Conservation (phyloP, 805 yeast species). For the Candida ortonii region DNA sequence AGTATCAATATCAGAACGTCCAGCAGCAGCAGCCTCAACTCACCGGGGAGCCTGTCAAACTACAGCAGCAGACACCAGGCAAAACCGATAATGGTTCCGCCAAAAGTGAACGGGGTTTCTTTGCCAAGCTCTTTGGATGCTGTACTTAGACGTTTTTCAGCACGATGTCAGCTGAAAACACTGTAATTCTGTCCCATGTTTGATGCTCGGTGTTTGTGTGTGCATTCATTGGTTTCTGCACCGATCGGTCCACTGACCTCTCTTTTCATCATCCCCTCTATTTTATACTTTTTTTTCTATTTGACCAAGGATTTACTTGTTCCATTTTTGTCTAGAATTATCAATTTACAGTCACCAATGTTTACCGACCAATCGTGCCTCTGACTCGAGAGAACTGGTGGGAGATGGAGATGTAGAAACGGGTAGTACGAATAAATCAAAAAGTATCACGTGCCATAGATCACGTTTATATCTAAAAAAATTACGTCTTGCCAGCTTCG, state of each 20-base stretch:
- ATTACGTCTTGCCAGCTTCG: too few species aligned
- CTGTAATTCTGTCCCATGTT: too few species aligned
- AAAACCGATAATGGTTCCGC: slow-evolving; percentile 20
- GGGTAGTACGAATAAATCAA: too few species aligned
- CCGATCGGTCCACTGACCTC: neutral
- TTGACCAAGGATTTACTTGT: slow-evolving; percentile 4
- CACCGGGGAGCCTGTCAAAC: slow-evolving; percentile 18
- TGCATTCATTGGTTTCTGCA: too few species aligned
- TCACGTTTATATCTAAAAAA: too few species aligned
- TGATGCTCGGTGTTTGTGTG: too few species aligned
- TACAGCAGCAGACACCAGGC: slow-evolving; percentile 13
- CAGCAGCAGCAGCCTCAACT: slow-evolving; percentile 27
- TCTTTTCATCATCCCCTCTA: slow-evolving; percentile 2
- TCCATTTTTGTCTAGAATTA: slow-evolving; percentile 5
- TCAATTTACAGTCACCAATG: neutral
- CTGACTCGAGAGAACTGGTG: neutral
- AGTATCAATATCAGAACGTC: slow-evolving; percentile 15
- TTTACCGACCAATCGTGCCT: neutral
- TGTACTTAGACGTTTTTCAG: slow-evolving; percentile 20
- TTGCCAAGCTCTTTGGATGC: slow-evolving; percentile 24
- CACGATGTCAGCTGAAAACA: too few species aligned
- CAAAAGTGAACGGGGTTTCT: slow-evolving; percentile 26
- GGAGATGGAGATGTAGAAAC: too few species aligned
- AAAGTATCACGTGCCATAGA: neutral
- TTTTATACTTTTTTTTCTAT: slow-evolving; percentile 4